Evolutionary conservation across 441 rosid species (phyloP), one percentile per base, ranked within the genome.

Genomic region (Corymbia calophylla): DNA sequence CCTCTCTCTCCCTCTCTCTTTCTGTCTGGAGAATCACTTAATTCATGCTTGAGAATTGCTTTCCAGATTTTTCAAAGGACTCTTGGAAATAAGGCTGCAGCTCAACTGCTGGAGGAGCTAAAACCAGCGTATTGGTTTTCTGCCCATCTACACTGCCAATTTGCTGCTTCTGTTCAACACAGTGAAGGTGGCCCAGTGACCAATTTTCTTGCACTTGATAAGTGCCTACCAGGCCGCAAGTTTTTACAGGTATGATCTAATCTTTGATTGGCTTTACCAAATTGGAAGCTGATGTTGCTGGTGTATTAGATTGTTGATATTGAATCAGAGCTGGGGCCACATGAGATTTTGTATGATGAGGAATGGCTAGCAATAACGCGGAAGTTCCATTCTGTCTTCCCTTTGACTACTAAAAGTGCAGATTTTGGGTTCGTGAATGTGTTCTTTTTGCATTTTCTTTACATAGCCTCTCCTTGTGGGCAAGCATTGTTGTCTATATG

Each of bases 141-240:
- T 27, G 99, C 98, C 93, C 99, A 98, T 90, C 93, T 98, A 56
- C 99, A 96, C 92, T 96, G 98, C 92, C 95, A 97, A 91, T 97
- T 98, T 91, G 92, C 98, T 86, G 98, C 98, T 91, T 92, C 95
- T 90, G 97, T 98, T 93, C 96, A 96, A 90, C 99, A 97, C 87
- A 96, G 97, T 29, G 93, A 92, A 64, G 93, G 92, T 91, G 99
- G 97, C 25, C 91, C 93, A 11, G 87, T 95, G 73, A 97, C 98
- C 12, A 98, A 95, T 89, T 98, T 98, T 92, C 97, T 98, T 82
- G 99, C 99, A 49, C 97, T 97, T 18, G 98, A 96, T 91, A 98
- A 97, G 91, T 97, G 99, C 91, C 93, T 93, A 89, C 98, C 97
- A 47, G 94, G 97, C 60, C 94, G 91, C 89, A 95, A 92, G 88